phyloP scores from a whole-genome alignment of 2,329 filamentous ascomycete genomes.

The Bretziella fagacearum region DNA sequence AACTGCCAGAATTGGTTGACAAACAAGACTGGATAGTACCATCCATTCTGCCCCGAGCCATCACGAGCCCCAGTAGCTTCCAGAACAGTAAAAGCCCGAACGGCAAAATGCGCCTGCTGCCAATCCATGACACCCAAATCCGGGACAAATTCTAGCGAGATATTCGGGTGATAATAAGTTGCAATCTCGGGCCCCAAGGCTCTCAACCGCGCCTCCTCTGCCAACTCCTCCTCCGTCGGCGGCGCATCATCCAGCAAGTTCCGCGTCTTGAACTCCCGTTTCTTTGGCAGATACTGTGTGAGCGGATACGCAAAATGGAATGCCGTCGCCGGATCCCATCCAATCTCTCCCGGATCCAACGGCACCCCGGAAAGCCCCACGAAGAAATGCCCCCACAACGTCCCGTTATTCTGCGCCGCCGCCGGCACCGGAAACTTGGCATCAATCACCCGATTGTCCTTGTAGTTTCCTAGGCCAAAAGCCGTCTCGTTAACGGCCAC shows the following conservation, averaged over 20 bases:
- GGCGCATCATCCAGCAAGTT: constrained; percentile 53
- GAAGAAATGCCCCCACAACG: constrained; percentile 89
- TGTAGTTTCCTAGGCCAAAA: constrained; percentile 64
- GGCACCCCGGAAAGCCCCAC: constrained; percentile 58
- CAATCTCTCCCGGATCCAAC: constrained; percentile 55
- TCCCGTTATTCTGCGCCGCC: constrained; percentile 77
- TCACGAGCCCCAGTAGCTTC: constrained; percentile 72
- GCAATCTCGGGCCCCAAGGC: constrained; percentile 49
- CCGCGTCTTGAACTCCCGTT: constrained; percentile 73
- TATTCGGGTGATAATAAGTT: constrained; percentile 90
- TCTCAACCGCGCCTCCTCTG: constrained; percentile 35
- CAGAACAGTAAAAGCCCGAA: constrained; percentile 61
- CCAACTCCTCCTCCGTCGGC: constrained; percentile 26
- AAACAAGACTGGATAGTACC: constrained; percentile 84
- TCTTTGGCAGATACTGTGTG: constrained; percentile 81
- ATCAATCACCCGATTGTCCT: constrained; percentile 60
- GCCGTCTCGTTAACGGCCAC: constrained; percentile 64
- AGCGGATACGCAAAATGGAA: constrained; percentile 73
- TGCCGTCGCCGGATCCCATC: constrained; percentile 59
- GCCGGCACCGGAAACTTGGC: constrained; percentile 62
- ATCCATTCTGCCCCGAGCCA: constrained; percentile 67
- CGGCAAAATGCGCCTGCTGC: constrained; percentile 50
- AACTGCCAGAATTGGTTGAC: constrained; percentile 97
- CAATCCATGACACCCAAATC: constrained; percentile 56
- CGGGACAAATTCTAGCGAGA: constrained; percentile 74